Evolutionary conservation across 2,329 filamentous ascomycete genomes (phyloP), one percentile per base, ranked within the genome.

Genomic region (Coniella vitis): DNA sequence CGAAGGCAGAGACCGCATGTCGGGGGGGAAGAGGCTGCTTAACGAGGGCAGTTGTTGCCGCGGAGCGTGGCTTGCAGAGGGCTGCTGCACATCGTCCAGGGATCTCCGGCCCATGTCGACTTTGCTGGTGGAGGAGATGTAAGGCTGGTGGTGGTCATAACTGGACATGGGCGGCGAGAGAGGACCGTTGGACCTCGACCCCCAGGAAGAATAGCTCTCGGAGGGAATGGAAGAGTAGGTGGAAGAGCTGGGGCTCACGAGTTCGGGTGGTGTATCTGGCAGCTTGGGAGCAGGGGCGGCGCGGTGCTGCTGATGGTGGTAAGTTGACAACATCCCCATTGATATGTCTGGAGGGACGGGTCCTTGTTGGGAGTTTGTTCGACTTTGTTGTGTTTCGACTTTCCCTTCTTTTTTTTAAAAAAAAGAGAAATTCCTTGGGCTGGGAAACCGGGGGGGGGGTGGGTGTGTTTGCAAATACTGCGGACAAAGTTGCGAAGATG

Each of bases 101-200:
- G 61, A 64, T 58, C 67, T 69, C 51, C 65, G 65, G 54, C 65
- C 58, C 56, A 66, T 65, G 69, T 73, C 69, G 51, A n/a, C n/a
- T n/a, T 71, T 69, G 62, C 64, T 59, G 60, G 63, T 68, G 54
- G 66, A 60, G 55, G 47, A 21, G 43, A 35, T 5, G n/a, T 49
- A 47, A 31, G 64, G 61, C 54, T n/a, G n/a, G n/a, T n/a, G n/a
- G n/a, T 69, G 72, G 50, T 77, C 77, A 78, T 79, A 74, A 63
- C 69, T 73, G 60, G 76, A 75, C 78, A 80, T 81, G 56, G 74
- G 73, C 61, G 76, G 71, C 54, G 75, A 75, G 54, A 74, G 65
- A 51, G 72, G 70, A 3, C 47, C 51, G 47, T 20, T 51, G 51
- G 65, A 63, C 53, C 63, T 61, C 44, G 65, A 65, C 45, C 65